Base-by-base conservation (phyloP, 257 asterid genomes). In the Penstemon eatonii region DNA sequence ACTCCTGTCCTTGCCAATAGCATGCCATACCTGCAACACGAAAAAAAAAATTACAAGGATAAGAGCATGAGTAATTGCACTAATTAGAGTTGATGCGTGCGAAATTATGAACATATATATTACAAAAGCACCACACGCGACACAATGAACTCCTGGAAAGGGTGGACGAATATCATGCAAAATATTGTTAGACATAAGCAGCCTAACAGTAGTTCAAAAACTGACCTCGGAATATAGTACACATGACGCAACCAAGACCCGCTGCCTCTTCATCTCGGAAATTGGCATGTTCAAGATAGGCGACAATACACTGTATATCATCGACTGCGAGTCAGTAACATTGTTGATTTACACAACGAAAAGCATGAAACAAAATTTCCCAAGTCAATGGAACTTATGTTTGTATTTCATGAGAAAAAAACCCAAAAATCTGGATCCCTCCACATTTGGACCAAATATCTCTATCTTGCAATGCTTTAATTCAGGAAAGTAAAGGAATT, bases 171-270 rank as follows among this genome's bases (percentile, higher is more conserved):
- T 62, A 25, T 25, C 33, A 36, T 19, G 66, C 58, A 66, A 15
- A 8, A 33, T 13, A 51, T 66, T 25, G 41, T 7, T 15, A 60
- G 37, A 71, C 65, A 73, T 19, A 64, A 67, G 63, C 60, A 19
- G 65, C 54, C 41, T 39, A 69, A 71, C 63, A 15, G 39, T 46
- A 56, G 37, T 58, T 38, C 65, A 72, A 83, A 25, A 57, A 76
- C 90, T 75, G 70, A 93, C 99, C 97, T 93, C 99, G 61, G 99
- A 88, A 78, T 85, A 93, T 43, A 93, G 86, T 75, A 89, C 81
- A 75, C 97, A 93, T 58, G 97, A 91, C 46, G 99, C 95, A 68
- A 88, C 99, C 89, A 93, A 73, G 69, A 93, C 99, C 59, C 99
- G 83, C 78, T 90, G 99, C 76, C 99, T 87, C 86, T 85, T 93